These are phyloP conservation scores for Thalassiosira hispida DNA, from an alignment of 352 stramenopile species.

Conservation along the genomic window DNA sequence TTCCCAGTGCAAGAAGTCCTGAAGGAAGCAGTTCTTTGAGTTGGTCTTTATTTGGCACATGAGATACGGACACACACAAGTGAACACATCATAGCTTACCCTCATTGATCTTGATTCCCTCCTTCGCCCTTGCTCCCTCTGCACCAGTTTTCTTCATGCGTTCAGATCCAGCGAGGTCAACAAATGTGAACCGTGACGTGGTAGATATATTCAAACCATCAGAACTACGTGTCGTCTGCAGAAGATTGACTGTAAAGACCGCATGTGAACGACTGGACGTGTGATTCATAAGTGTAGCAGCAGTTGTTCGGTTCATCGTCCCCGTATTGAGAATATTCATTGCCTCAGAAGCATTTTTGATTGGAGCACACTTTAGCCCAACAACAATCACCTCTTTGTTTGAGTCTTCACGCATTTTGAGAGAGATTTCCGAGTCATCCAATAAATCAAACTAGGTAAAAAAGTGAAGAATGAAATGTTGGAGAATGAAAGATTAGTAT, in stretches of 20 bases:
- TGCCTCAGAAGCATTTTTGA: constrained; percentile 63
- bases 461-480: too few species aligned
- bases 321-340: constrained; percentile 79
- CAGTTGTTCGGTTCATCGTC: constrained; percentile 90
- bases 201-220: constrained; percentile 88
- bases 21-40: too few species aligned
- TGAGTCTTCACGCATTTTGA: constrained; percentile 79
- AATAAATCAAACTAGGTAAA: too few species aligned
- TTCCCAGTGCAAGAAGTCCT: constrained; percentile 95
- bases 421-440: constrained; percentile 78
- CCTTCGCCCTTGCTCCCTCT: constrained; percentile 87
- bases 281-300: constrained; percentile 96
- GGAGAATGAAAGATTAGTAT: too few species aligned
- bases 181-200: constrained; percentile 89
- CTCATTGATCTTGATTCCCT: constrained; percentile 99
- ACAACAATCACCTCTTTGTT: constrained; percentile 71
- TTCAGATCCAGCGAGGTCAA: constrained; percentile 88
- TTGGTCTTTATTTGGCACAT: too few species aligned
- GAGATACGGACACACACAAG: too few species aligned
- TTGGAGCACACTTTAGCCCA: constrained; percentile 54
- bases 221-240: constrained; percentile 48
- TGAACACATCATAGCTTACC: too few species aligned
- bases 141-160: constrained; percentile 92
- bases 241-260: constrained; percentile 95
- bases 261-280: constrained; percentile 95